These are phyloP conservation scores for Penicillium brevicompactum DNA, from an alignment of 2,329 filamentous ascomycete species.

Conservation along the genomic window DNA sequence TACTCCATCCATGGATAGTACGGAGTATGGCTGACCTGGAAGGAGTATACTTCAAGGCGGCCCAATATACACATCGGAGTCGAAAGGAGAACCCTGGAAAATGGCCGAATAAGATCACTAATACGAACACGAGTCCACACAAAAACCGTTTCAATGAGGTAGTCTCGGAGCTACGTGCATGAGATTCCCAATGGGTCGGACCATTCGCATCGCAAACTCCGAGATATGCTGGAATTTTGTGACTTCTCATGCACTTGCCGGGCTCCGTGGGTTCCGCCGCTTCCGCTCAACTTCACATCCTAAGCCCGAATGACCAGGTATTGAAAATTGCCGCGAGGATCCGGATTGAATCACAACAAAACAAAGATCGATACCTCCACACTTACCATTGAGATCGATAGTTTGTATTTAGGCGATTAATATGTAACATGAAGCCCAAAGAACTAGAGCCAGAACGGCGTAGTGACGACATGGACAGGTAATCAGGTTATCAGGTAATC, in stretches of 20 bases:
- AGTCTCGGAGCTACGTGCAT: background rate
- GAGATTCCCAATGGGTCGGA: background rate
- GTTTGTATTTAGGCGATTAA: background rate
- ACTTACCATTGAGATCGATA: background rate
- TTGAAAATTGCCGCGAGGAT: background rate
- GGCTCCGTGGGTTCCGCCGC: conserved; percentile 30
- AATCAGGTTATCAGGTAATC: background rate
- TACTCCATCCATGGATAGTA: no score
- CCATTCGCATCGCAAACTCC: conserved; percentile 6
- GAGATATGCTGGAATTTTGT: conserved; percentile 12
- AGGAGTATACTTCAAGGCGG: no score
- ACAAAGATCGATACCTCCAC: background rate
- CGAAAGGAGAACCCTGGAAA: no score
- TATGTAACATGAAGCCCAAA: background rate
- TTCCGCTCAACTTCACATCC: conserved; percentile 20
- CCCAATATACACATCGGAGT: no score
- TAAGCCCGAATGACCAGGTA: conserved; percentile 8
- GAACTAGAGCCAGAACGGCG: background rate
- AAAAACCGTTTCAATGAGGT: no score
- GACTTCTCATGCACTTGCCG: conserved; percentile 19
- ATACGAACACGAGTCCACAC: no score
- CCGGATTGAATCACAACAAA: background rate
- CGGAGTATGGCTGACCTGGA: no score
- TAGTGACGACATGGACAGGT: conserved; percentile 33
- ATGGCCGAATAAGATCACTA: no score